Percentiles rank a stretch among this genome's conserved stretches.
Conservation (phyloP, 2,329 filamentous ascomycete species). For the Colletotrichum incanum region DNA sequence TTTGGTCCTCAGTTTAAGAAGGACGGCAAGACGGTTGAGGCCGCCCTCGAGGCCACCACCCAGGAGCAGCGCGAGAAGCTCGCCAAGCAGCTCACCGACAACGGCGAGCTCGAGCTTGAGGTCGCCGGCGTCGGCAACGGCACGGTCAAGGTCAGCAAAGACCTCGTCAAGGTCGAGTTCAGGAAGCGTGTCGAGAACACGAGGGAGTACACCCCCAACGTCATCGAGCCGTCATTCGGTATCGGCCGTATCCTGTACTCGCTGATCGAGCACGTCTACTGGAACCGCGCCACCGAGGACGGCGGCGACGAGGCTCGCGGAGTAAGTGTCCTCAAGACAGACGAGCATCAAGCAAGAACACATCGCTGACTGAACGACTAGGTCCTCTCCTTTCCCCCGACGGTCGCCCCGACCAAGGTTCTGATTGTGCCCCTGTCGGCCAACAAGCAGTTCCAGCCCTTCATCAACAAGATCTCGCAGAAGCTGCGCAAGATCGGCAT, state of each 20-base stretch:
- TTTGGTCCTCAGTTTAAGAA: conserved; percentile 97
- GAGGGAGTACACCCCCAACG: conserved; percentile 94
- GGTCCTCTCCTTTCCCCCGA: conserved; percentile 70
- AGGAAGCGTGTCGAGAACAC: conserved; percentile 86
- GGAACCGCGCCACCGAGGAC: conserved; percentile 79
- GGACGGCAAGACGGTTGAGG: conserved; percentile 88
- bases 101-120: conserved; percentile 83
- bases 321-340: conserved; percentile 69
- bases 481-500: conserved; percentile 83
- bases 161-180: conserved; percentile 88
- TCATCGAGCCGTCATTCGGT: conserved; percentile 97
- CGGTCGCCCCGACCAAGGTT: conserved; percentile 94
- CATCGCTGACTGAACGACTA: conserved; percentile 45
- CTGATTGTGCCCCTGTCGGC: conserved; percentile 90
- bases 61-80: conserved; percentile 88
- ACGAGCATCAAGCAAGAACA: conserved; percentile 43
- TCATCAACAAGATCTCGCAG: conserved; percentile 80
- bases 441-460: conserved; percentile 85
- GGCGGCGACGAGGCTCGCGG: conserved; percentile 87
- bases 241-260: conserved; percentile 96
- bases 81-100: conserved; percentile 79
- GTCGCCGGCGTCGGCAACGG: conserved; percentile 78
- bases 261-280: conserved; percentile 95
- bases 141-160: conserved; percentile 84
- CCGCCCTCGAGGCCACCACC: conserved; percentile 80